Evolutionary conservation across 768 basidiomycete species (phyloP).

Genomic region (Suillus ampliporus): DNA sequence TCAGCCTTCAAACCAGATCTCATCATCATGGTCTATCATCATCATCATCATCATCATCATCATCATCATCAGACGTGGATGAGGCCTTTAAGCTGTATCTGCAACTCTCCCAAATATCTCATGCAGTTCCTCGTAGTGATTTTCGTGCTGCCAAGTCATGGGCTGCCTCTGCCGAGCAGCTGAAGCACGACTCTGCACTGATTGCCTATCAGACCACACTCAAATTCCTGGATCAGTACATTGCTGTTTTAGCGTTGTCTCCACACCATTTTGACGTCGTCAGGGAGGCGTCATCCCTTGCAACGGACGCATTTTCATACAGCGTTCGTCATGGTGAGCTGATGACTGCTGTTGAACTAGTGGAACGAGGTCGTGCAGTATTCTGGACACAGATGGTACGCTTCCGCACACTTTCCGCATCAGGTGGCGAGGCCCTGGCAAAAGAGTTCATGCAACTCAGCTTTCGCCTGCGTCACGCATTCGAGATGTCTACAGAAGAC

Average conservation of each 20-base stretch:
- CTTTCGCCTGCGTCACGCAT: neutral
- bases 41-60: too few species aligned
- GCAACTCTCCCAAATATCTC: neutral
- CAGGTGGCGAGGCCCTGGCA: conserved; percentile 27
- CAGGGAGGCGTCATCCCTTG: conserved; percentile 12
- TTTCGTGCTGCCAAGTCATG: conserved; percentile 2
- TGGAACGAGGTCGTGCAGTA: conserved; percentile 36
- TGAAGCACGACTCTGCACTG: neutral
- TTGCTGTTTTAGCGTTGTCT: neutral
- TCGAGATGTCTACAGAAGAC: conserved; percentile 15
- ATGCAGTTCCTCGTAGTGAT: neutral
- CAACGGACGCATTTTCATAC: conserved; percentile 28
- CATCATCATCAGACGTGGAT: neutral
- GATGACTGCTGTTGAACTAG: conserved; percentile 37
- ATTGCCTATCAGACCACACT: conserved; percentile 1
- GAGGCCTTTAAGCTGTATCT: neutral
- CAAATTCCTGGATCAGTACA: conserved; percentile 1
- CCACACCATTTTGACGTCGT: neutral
- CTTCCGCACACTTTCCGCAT: conserved; percentile 28
- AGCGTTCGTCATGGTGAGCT: conserved; percentile 25
- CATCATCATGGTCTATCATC: neutral
- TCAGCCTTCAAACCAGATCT: neutral
- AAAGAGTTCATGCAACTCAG: conserved; percentile 22
- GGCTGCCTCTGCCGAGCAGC: neutral
- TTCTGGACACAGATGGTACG: conserved; percentile 35